Conservation (phyloP, 805 yeast genomes). For the Tetrapisispora iriomotensis region DNA sequence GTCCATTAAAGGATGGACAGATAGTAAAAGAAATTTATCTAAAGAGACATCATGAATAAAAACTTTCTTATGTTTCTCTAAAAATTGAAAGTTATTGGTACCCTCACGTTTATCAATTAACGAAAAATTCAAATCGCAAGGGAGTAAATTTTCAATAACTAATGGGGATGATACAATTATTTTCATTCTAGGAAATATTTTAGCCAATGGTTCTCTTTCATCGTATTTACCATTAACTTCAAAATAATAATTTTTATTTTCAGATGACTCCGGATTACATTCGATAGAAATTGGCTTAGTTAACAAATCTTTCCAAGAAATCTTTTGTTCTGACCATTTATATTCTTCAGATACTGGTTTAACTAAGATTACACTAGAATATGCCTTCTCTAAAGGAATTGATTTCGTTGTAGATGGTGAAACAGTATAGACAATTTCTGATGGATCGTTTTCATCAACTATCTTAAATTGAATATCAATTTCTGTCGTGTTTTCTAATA, state of each 20-base stretch:
- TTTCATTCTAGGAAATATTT: slow-evolving; percentile 76
- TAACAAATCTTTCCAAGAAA: slow-evolving; percentile 58
- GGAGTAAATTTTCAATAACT: slow-evolving; percentile 73
- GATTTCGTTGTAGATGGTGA: slow-evolving; percentile 51
- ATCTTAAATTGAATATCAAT: slow-evolving; percentile 41
- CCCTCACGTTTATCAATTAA: slow-evolving; percentile 66
- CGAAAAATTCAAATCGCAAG: slow-evolving; percentile 67
- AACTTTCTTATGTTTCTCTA: slow-evolving; percentile 56
- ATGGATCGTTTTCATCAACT: slow-evolving; percentile 23
- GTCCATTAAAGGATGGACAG: slow-evolving; percentile 51
- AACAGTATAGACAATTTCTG: slow-evolving; percentile 32
- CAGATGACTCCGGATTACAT: slow-evolving; percentile 43
- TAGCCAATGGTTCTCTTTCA: slow-evolving; percentile 56
- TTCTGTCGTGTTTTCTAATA: slow-evolving; percentile 57
- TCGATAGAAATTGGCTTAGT: slow-evolving; percentile 43
- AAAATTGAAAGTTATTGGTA: slow-evolving; percentile 53
- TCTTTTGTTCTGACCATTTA: slow-evolving; percentile 54
- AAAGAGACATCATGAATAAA: slow-evolving; percentile 75
- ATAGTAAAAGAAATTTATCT: slow-evolving; percentile 57
- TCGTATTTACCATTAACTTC: slow-evolving; percentile 63
- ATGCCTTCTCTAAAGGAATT: slow-evolving; percentile 64
- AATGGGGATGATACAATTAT: slow-evolving; percentile 76
- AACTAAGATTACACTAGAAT: slow-evolving; percentile 45
- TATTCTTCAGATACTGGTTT: slow-evolving; percentile 53
- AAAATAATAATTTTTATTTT: slow-evolving; percentile 45